These are phyloP conservation scores for Epichloe aotearoae DNA, from an alignment of 2,329 filamentous ascomycete species.

Conservation along the genomic window DNA sequence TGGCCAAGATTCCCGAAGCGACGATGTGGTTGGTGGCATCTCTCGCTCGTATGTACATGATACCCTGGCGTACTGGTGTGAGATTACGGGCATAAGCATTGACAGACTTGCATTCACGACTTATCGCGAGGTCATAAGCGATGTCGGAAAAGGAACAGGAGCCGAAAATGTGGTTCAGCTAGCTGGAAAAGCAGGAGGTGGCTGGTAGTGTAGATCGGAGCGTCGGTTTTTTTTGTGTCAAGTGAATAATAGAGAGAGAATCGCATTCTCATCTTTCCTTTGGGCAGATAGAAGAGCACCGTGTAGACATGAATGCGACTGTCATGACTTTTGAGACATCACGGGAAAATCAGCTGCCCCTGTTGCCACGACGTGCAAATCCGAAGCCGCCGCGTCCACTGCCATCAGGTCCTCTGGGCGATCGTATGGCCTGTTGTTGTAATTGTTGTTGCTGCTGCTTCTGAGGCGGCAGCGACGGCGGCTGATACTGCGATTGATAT, in stretches of 20 bases:
- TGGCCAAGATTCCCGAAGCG: conserved; percentile 4
- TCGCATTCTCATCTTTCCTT: neutral
- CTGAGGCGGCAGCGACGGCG: neutral
- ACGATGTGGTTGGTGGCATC: conserved; percentile 47
- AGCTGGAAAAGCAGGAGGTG: conserved; percentile 81
- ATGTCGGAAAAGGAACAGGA: conserved; percentile 71
- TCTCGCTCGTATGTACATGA: conserved; percentile 52
- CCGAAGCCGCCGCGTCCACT: conserved; percentile 68
- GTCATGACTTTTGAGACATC: neutral
- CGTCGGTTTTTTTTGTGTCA: neutral
- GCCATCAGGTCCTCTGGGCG: conserved; percentile 65
- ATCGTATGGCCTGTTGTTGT: conserved; percentile 56
- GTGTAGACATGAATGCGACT: conserved; percentile 11
- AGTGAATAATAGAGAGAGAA: neutral
- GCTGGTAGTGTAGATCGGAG: conserved; percentile 51
- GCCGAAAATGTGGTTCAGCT: conserved; percentile 77
- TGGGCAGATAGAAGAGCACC: conserved; percentile 1
- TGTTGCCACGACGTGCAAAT: conserved; percentile 50
- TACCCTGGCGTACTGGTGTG: conserved; percentile 64
- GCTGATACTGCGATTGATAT: neutral
- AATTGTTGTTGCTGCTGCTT: conserved; percentile 15
- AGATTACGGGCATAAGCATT: conserved; percentile 54
- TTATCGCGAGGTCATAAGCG: conserved; percentile 85
- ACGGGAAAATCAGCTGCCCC: conserved; percentile 18
- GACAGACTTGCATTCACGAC: conserved; percentile 70